Base-by-base conservation (phyloP, 1,139 yeast genomes). In the Debaryomyces coudertii region DNA sequence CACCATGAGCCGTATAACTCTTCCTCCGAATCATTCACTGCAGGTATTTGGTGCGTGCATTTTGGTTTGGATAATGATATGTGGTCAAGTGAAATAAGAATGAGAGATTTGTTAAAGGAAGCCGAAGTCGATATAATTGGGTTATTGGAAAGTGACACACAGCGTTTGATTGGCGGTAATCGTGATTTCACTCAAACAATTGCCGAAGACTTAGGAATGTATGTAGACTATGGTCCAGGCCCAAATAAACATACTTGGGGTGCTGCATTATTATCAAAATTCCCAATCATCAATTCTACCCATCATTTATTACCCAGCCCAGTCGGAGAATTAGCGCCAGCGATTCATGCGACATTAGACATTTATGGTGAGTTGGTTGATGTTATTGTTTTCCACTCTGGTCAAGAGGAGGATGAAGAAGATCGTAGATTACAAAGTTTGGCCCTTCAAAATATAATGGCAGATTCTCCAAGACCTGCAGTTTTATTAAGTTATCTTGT, bases 161-260 rank as follows among this genome's bases (percentile, higher is more conserved):
- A 93, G 69, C 80, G 97, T 55, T 82, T 90, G 48, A 87, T 92
- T 49, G 95, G 95, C 77, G 99, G 99, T 39, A 89, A 90, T 69
- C 80, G 99, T 59, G 99, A 93, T 60, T 74, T 93, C 61, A 90
- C 98, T 1, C 97, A 90, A 68, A 83, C 83, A 51, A 74, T 93
- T 51, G 97, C 97, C 0, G 96, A 90, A 66, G 97, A 92, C 56
- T 76, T 93, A 55, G 93, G 92, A 29, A 90, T 90, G 93, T 93
- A 92, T 63, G 92, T 85, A 20, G 99, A 93, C 66, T 93, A 84
- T 61, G 99, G 99, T 11, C 99, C 99, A 3, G 97, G 98, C 11
- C 97, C 99, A 47, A 89, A 90, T 64, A 87, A 92, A 66, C 98
- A 93, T 67, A 93, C 99, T 0, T 93, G 99, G 99, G 99, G 99